A percentile compares a stretch with the other conserved stretches of the same genome.
Evolutionary conservation across 495 filamentous ascomycete species (phyloP).

Genomic region (Penicillium lividum): DNA sequence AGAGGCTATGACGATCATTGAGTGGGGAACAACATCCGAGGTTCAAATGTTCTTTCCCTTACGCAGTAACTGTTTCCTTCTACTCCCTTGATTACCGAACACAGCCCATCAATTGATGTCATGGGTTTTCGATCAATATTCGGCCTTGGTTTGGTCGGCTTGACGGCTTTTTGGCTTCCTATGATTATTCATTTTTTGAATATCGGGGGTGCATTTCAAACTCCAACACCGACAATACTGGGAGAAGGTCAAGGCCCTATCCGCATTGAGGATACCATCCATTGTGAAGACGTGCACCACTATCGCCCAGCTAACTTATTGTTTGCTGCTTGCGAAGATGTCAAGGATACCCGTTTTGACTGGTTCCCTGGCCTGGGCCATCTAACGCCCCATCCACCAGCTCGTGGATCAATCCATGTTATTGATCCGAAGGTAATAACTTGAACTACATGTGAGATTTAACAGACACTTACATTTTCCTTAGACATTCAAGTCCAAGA

Average conservation of each 20-base stretch:
- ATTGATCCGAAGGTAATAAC: constrained; percentile 53
- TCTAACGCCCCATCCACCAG: constrained; percentile 32
- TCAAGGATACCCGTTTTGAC: constrained; percentile 40
- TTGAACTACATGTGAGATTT: background rate
- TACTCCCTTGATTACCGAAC: too few relatives aligned
- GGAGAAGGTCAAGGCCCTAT: constrained; percentile 37
- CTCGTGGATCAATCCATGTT: constrained; percentile 52
- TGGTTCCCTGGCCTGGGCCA: constrained; percentile 59
- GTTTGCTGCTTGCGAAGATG: constrained; percentile 59
- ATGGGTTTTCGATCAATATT: constrained; percentile 32
- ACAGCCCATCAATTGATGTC: background rate
- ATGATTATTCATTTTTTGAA: constrained; percentile 30
- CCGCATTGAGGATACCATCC: constrained; percentile 52
- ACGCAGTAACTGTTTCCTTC: too few relatives aligned
- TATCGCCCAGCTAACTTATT: constrained; percentile 49
- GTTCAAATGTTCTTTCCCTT: background rate
- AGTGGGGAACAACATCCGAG: background rate
- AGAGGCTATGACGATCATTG: background rate
- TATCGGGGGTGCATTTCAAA: constrained; percentile 33
- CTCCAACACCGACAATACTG: constrained; percentile 29
- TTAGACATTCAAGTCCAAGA: constrained; percentile 51
- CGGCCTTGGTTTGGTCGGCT: constrained; percentile 32
- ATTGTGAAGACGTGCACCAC: constrained; percentile 63
- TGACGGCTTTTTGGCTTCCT: constrained; percentile 35
- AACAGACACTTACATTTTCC: constrained; percentile 4